Conservation (phyloP, 2,329 filamentous ascomycete genomes). For the Colletotrichum sp. region DNA sequence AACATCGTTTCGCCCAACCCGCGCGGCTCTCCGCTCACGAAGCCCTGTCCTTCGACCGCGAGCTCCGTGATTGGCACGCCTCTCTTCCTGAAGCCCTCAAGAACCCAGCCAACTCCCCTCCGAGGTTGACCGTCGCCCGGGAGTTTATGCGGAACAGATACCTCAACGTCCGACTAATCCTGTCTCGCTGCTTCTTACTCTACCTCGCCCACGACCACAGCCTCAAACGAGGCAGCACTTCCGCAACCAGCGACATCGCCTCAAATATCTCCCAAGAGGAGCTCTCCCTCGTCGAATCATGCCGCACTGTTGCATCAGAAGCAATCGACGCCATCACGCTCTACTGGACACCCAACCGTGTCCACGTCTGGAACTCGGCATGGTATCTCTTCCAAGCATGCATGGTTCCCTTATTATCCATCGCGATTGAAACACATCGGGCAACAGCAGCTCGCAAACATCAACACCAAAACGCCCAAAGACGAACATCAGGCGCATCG, state of each 20-base stretch:
- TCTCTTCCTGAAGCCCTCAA: constrained; percentile 25
- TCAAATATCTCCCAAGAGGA: constrained; percentile 22
- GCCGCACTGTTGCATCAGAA: constrained; percentile 30
- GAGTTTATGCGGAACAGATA: constrained; percentile 35
- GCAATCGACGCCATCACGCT: constrained; percentile 35
- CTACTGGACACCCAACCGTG: constrained; percentile 35
- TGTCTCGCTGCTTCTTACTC: constrained; percentile 27
- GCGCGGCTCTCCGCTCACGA: constrained; percentile 28
- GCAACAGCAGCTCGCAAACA: background rate
- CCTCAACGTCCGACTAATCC: constrained; percentile 30
- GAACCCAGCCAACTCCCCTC: constrained; percentile 26
- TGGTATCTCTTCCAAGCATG: constrained; percentile 39
- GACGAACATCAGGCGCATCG: background rate
- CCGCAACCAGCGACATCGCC: background rate
- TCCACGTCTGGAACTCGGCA: constrained; percentile 35
- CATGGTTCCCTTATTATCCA: constrained; percentile 32
- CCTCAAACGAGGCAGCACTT: background rate
- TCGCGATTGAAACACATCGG: constrained; percentile 27
- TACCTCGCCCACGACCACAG: constrained; percentile 26
- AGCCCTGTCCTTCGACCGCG: constrained; percentile 29
- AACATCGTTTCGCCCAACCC: constrained; percentile 33
- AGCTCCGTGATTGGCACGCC: constrained; percentile 31
- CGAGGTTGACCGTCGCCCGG: constrained; percentile 28
- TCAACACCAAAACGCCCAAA: background rate
- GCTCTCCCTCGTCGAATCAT: constrained; percentile 25